phyloP scores from a whole-genome alignment of 805 yeast species.

The Candida saitoana region DNA sequence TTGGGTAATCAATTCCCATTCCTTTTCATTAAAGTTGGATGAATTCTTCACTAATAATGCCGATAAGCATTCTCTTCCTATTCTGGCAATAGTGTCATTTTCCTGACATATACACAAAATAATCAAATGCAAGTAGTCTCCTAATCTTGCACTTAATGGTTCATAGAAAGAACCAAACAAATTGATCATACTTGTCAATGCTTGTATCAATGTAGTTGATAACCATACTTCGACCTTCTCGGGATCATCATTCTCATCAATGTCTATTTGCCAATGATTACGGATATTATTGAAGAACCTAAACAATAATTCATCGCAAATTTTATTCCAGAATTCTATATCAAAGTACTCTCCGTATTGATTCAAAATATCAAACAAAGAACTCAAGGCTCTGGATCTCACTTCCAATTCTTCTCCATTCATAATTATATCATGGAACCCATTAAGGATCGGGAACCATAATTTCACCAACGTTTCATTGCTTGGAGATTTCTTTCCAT shows the following conservation, averaged over 20 bases:
- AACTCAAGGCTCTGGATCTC: slow-evolving; percentile 80
- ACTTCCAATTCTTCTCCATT: slow-evolving; percentile 92
- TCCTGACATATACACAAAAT: slow-evolving; percentile 93
- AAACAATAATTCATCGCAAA: slow-evolving; percentile 74
- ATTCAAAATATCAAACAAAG: slow-evolving; percentile 74
- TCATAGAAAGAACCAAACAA: slow-evolving; percentile 80
- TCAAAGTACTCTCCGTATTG: slow-evolving; percentile 77
- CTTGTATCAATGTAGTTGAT: slow-evolving; percentile 93
- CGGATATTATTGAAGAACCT: slow-evolving; percentile 85
- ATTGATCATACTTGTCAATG: slow-evolving; percentile 81
- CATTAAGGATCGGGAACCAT: slow-evolving; percentile 84
- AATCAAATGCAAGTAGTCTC: slow-evolving; percentile 72
- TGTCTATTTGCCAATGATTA: slow-evolving; percentile 61
- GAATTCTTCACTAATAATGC: slow-evolving; percentile 76
- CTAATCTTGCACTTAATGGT: slow-evolving; percentile 66
- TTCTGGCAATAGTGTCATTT: slow-evolving; percentile 92
- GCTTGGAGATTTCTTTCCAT: slow-evolving; percentile 12
- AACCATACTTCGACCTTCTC: slow-evolving; percentile 95
- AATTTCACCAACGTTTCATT: slow-evolving; percentile 46
- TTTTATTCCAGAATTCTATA: slow-evolving; percentile 73
- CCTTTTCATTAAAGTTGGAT: slow-evolving; percentile 52
- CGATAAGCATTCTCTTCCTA: slow-evolving; percentile 86
- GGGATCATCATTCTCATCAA: slow-evolving; percentile 56
- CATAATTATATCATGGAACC: slow-evolving; percentile 87
- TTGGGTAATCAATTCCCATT: slow-evolving; percentile 70